Evolutionary conservation across 176 grass and related monocot genomes (phyloP), one percentile per base, ranked within the genome.

Genomic region (Avena atlantica): DNA sequence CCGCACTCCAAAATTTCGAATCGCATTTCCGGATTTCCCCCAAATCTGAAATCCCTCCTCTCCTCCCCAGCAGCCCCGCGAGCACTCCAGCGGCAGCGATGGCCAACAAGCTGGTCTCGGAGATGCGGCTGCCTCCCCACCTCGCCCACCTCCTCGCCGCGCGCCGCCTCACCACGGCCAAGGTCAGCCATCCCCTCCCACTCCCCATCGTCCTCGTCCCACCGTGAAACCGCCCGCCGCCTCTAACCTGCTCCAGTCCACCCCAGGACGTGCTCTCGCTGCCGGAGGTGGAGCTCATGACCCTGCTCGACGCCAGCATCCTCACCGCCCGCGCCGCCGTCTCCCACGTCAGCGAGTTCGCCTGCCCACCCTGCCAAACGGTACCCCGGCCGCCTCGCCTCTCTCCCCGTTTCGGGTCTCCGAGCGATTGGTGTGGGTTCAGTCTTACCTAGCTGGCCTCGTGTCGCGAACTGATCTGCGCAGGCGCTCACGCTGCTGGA

Each of bases 231-330:
- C 8, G 3, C 7, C 40, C 47, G 78, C 75, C 70, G 50, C 9
- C 78, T 29, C 60, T 85, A 78, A 52, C 64, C 72, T 6, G 10
- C 52, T 62, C 57, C 17, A 1, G 14, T 53, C 51, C 51, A 19
- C 16, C 65, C 23, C 85, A 96, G 97, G 97, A 98, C 48, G 94
- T 91, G 66, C 90, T 96, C 31, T 98, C 94, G 57, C 80, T 96
- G 76, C 94, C 97, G n/a, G 94, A 98, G 85, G 68, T 94, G 84
- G 94, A 96, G 70, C 93, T 98, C 14, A 88, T 98, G 84, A 27
- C 83, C 37, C 82, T 96, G 51, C 89, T 98, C 42, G 97, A 93
- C 73, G 59, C 90, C 53, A 87, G 83, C 60, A 84, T 91, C 79
- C 84, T 61, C 25, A 86, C 87, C 0, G 83, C 91, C 61, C 89